Evolutionary conservation across 805 yeast species (phyloP), one percentile per base, ranked within the genome.

Genomic region (Candida schatavii): DNA sequence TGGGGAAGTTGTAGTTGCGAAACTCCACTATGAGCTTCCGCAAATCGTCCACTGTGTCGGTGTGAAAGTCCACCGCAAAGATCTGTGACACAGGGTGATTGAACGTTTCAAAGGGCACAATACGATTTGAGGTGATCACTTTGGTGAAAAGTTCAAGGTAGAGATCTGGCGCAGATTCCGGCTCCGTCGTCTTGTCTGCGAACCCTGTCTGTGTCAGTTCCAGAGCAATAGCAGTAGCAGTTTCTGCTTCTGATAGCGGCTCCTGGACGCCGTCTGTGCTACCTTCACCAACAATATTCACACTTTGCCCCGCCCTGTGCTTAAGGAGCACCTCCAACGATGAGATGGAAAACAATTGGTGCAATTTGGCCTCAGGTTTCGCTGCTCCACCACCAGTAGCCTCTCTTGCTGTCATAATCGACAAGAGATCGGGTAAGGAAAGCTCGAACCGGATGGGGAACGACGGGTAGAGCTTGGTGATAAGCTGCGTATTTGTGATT

Each of bases 21-120:
- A 69, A 70, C 25, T 63, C 66, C 2, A 80, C 75, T 18, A 87
- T 62, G 29, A 80, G 57, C 15, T 74, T 75, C 39, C 84, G 72
- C 4, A 93, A 80, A n/a, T 64, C 61, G 10, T 77, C 81, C 25
- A 78, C 59, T 0, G 75, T 45, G 43, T 82, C 86, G 11, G 62
- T 48, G 18, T 78, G 57, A 39, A 45, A 70, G 18, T 87, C 77
- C 3, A 88, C 68, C 0, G 83, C 81, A 39, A 88, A 72, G 11
- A 91, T 57, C 32, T 89, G 85, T 2, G 87, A 75, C 2, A 88
- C 77, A 0, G 97, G 97, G 56, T 90, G 97, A 49, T 85, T 82
- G 59, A 89, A 81, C 4, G 88, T 82, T 59, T 91, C 97, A 56
- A 86, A 88, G 2, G 91, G 81, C 2, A 87, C 79, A 6, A 86